Base-by-base conservation (phyloP, 768 basidiomycete genomes). In the Ramaria sp. region DNA sequence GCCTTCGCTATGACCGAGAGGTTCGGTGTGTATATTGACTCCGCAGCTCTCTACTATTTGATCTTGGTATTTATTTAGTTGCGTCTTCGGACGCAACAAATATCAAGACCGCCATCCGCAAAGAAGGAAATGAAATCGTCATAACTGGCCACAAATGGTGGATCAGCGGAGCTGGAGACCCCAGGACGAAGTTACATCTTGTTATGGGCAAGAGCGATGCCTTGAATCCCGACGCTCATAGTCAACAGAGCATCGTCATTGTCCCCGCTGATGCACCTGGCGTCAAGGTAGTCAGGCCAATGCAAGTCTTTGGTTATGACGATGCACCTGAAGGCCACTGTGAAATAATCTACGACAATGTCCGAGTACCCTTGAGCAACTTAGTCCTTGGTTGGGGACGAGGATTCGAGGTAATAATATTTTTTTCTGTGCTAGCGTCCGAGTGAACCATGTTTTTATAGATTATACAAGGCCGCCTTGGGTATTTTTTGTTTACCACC, bases 141-240 rank as follows among this genome's bases (percentile, higher is more conserved):
- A 84, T 99, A 59, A 94, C 88, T 64, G 96, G 94, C 0, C 91
- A 93, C 71, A 99, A 99, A 79, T 98, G 95, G 94, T 98, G 90
- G 88, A 98, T 98, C 68, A 93, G 91, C 30, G 94, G 94, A 51
- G 95, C 94, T 7, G 93, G 93, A 17, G 93, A 98, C 69, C 92
- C 92, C 46, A 78, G 94, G 59, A 88, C 86, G 59, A 82, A 80
- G 57, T 63, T 98, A 11, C 95, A 99, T 67, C 82, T 99, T 51
- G 89, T 98, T 42, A 86, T 99, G 77, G 95, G 93, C 53, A 90
- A 91, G 74, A 92, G 89, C 60, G 92, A 97, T 69, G 86, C 94
- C 7, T 75, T 74, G 53, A 93, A 94, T 69, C 76, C 81, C 61
- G 81, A 79, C 63, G 68, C 73, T 39, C 86, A 97, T 72, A 73